Conservation (phyloP, 2,329 filamentous ascomycete species). For the Cladosporium sp. region DNA sequence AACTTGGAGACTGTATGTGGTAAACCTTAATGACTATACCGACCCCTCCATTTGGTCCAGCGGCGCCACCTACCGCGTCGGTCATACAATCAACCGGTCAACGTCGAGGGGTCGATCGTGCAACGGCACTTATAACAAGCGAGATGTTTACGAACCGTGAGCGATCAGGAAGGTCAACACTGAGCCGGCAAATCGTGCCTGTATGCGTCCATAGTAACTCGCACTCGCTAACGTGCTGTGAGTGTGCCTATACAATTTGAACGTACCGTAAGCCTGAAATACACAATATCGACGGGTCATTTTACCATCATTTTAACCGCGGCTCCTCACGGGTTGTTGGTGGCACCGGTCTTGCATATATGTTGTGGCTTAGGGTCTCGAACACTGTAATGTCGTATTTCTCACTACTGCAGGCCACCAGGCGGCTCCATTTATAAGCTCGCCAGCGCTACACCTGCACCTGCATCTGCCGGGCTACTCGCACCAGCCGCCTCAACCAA, state of each 20-base stretch:
- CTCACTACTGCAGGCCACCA: background rate
- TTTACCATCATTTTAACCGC: background rate
- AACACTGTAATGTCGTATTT: background rate
- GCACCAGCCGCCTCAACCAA: conserved; percentile 2
- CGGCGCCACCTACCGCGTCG: background rate
- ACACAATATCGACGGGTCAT: too few species aligned
- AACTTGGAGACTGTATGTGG: background rate
- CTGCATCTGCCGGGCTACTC: background rate
- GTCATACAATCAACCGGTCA: background rate
- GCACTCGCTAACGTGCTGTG: too few species aligned
- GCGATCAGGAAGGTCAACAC: background rate
- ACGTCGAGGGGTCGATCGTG: background rate
- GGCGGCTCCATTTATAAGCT: background rate
- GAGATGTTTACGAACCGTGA: too few species aligned
- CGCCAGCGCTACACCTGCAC: background rate
- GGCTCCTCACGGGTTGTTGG: background rate
- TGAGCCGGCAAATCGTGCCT: background rate
- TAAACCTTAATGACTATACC: background rate
- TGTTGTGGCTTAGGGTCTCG: conserved; percentile 8
- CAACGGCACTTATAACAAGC: too few species aligned
- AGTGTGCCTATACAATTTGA: too few species aligned
- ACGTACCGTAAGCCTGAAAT: too few species aligned
- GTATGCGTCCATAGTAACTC: background rate
- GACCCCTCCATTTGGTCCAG: background rate
- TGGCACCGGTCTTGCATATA: background rate